Conservation (phyloP, 2,329 filamentous ascomycete genomes). For the Domatiomyces globalis region DNA sequence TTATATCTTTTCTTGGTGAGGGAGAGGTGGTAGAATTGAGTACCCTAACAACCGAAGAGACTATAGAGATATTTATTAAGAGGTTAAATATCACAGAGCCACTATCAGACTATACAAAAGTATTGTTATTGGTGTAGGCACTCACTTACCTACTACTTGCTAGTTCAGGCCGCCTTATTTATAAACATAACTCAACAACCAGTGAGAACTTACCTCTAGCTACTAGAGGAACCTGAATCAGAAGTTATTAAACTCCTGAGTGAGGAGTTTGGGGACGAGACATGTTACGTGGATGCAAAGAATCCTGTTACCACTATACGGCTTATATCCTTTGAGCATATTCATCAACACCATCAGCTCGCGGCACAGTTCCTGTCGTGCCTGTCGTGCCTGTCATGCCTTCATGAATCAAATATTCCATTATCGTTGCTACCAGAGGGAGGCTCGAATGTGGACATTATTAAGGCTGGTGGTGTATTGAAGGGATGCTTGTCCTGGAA, state of each 20-base stretch:
- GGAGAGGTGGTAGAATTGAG: not conserved
- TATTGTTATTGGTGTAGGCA: constrained; percentile 9
- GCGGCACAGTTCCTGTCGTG: constrained; percentile 25
- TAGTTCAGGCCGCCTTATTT: constrained; percentile 21
- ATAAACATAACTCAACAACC: constrained; percentile 18
- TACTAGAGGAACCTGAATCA: constrained; percentile 14
- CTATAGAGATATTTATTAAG: constrained; percentile 6
- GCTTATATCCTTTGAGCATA: constrained; percentile 26
- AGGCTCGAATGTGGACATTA: constrained; percentile 9
- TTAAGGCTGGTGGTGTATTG: too few relatives aligned
- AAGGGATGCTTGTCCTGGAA: too few relatives aligned
- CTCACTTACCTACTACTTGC: constrained; percentile 22
- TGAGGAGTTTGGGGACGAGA: constrained; percentile 19
- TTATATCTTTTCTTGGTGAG: not conserved
- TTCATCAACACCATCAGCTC: constrained; percentile 18
- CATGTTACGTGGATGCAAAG: constrained; percentile 19
- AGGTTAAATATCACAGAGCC: too few relatives aligned
- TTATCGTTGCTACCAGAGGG: constrained; percentile 20
- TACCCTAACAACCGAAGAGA: constrained; percentile 9
- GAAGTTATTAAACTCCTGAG: constrained; percentile 21
- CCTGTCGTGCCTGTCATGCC: constrained; percentile 23
- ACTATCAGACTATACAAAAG: not conserved
- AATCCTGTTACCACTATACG: constrained; percentile 26
- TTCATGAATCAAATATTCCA: constrained; percentile 22
- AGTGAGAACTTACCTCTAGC: constrained; percentile 7